phyloP scores from a whole-genome alignment of 2,329 filamentous ascomycete genomes.

The Colletotrichum sp. region DNA sequence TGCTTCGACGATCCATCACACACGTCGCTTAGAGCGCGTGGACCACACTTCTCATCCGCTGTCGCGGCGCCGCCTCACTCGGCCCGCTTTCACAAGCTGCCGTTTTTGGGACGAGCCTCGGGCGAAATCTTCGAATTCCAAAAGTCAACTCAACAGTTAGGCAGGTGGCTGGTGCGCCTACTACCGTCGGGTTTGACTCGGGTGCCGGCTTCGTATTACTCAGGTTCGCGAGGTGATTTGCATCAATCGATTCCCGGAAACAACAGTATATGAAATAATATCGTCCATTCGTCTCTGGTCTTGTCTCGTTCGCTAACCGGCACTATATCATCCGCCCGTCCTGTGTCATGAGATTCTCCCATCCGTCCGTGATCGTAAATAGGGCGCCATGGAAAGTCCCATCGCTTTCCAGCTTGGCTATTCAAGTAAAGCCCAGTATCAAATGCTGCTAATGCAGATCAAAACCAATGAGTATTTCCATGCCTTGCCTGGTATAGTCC shows the following conservation, averaged over 20 bases:
- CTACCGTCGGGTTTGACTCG: background rate
- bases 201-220: background rate
- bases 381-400: background rate
- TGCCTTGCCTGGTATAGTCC: constrained; percentile 8
- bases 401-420: background rate
- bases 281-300: constrained; percentile 5
- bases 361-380: constrained; percentile 1
- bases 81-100: constrained; percentile 17
- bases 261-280: background rate
- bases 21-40: background rate
- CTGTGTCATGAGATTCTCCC: constrained; percentile 9
- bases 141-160: background rate
- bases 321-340: background rate
- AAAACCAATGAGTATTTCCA: constrained; percentile 11
- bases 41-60: background rate
- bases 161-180: background rate
- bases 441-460: background rate
- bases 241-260: background rate
- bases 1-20: background rate
- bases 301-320: background rate
- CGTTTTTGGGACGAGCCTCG: constrained; percentile 17
- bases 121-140: background rate
- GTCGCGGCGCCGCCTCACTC: background rate
- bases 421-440: background rate
- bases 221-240: background rate